Base-by-base conservation (phyloP, 805 yeast genomes). In the Wickerhamomyces strasburgensis region DNA sequence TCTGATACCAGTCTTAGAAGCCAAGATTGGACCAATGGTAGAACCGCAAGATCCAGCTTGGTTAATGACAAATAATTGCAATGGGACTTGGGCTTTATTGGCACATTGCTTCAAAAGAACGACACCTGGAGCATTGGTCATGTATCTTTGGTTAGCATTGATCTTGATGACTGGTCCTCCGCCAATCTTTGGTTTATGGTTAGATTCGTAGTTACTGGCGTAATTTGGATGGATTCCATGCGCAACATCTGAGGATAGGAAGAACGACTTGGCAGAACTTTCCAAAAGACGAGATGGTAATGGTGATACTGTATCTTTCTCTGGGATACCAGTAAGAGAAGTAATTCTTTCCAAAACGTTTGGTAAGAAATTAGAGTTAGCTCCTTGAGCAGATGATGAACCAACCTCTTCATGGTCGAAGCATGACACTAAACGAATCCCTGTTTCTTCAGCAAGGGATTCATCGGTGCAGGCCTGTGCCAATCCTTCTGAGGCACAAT, bases 331-430 rank as follows among this genome's bases (percentile, higher is more conserved):
- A 9, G 65, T 60, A 25, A 73, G 55, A 4, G 63, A 61, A 1
- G 88, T 72, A 31, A 89, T 60, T 54, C 97, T 75, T 43, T 73
- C 75, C 35, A 89, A 58, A 25, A 86, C 70, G 49, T 87, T 84
- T 16, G 93, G 93, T 37, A 90, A 65, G 57, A 93, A 86, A 42
- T 89, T 84, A 2, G 97, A 87, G 54, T 86, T 89, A 1, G 98
- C 98, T 46, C 98, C 98, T 61, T 90, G 97, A 11, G 96, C 95
- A 14, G 95, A 83, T 7, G 78, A 70, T 2, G 97, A 88, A 1
- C 98, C 98, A 48, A 90, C 73, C 60, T 90, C 98, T 62, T 90
- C 98, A 60, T 93, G 98, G 58, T 90, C 98, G 59, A 93, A 90
- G 42, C 89, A 67, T 0, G 96, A 80, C 37, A 88, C 70, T 55